These are phyloP conservation scores for Salicornia ramosissima DNA, from an alignment of 148 eudicot genomes.

Conservation along the genomic window DNA sequence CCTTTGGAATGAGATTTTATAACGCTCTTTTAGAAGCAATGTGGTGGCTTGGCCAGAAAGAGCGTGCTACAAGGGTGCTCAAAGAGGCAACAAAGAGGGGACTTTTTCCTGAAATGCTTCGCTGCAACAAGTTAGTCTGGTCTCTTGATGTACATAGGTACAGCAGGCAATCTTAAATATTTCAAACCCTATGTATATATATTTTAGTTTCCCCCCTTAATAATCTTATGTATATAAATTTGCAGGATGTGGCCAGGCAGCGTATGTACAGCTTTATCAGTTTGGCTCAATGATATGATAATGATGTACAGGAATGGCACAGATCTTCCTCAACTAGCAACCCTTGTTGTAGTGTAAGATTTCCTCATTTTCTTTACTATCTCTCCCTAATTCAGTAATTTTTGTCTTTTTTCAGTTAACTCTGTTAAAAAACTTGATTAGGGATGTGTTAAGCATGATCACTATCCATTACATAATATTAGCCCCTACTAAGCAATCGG, in stretches of 20 bases:
- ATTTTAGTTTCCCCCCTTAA: not conserved
- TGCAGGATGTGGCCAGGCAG: constrained; percentile 95
- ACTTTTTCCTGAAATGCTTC: constrained; percentile 79
- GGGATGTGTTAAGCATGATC: no score
- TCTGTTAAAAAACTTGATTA: no score
- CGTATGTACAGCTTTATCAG: constrained; percentile 75
- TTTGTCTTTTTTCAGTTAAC: not conserved
- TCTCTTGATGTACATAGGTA: constrained; percentile 96
- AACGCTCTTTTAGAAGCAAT: constrained; percentile 85
- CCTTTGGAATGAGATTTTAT: constrained; percentile 81
- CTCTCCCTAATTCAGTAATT: not conserved
- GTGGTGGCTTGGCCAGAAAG: constrained; percentile 94
- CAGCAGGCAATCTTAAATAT: not conserved
- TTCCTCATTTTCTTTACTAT: constrained; percentile 5
- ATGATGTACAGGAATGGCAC: constrained; percentile 44
- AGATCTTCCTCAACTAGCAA: constrained; percentile 78
- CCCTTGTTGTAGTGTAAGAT: constrained; percentile 84
- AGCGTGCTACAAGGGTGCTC: constrained; percentile 83
- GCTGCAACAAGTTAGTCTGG: constrained; percentile 70
- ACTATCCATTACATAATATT: no score
- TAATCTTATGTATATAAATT: constrained; percentile 20
- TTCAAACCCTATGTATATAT: not conserved
- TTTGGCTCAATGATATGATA: constrained; percentile 73
- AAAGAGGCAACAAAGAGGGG: constrained; percentile 90
- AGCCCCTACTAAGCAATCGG: no score